Percentiles rank a stretch among this genome's conserved stretches.
phyloP scores from a whole-genome alignment of 768 basidiomycete species.

The Amanita subjunquillea region DNA sequence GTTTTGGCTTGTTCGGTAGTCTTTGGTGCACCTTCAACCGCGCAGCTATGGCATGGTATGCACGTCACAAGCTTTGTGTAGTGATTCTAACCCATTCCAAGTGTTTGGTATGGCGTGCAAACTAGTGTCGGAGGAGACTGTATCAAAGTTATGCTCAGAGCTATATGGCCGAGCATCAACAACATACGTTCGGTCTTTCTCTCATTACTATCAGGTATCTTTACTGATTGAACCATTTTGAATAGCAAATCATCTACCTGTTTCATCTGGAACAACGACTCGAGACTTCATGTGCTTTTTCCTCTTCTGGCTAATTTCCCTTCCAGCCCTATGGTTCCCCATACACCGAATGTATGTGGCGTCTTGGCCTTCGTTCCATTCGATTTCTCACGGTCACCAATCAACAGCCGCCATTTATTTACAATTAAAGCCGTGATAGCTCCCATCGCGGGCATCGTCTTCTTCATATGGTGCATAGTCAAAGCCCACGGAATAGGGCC shows the following conservation, averaged over 20 bases:
- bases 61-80: background rate
- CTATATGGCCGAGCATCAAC: slow-evolving; percentile 69
- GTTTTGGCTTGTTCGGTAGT: slow-evolving; percentile 70
- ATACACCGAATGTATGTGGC: slow-evolving; percentile 68
- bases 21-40: slow-evolving; percentile 75
- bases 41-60: slow-evolving; percentile 63
- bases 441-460: slow-evolving; percentile 57
- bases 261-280: slow-evolving; percentile 62
- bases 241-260: slow-evolving; percentile 60
- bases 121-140: slow-evolving; percentile 75
- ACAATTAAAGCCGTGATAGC: slow-evolving; percentile 67
- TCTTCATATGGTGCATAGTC: slow-evolving; percentile 71
- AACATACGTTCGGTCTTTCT: slow-evolving; percentile 41
- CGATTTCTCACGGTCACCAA: background rate
- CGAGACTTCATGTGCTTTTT: slow-evolving; percentile 75
- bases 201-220: background rate
- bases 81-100: slow-evolving; percentile 10
- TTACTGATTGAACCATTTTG: too few species aligned
- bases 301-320: slow-evolving; percentile 75
- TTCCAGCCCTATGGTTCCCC: slow-evolving; percentile 76
- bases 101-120: slow-evolving; percentile 73
- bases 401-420: slow-evolving; percentile 61
- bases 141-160: slow-evolving; percentile 60
- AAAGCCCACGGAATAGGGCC: slow-evolving; percentile 73
- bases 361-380: background rate